A percentile compares a stretch with the other conserved stretches of the same genome.
Evolutionary conservation across 805 yeast species (phyloP).

Genomic region (Limtongia smithiae): DNA sequence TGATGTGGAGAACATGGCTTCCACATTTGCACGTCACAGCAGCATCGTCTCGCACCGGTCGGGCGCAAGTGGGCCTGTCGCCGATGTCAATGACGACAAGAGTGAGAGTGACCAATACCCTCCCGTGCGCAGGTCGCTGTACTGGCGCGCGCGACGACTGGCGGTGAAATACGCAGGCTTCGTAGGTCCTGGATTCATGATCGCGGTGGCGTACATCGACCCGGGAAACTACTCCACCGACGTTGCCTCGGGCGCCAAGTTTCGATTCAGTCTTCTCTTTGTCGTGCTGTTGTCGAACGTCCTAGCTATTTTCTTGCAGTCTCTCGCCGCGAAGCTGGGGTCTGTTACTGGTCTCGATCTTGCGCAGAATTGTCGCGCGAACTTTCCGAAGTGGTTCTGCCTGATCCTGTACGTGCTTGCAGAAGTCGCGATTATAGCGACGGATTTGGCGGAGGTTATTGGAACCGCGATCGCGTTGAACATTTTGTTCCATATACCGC

Average conservation of each 20-base stretch:
- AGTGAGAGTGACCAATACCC: too few relatives aligned
- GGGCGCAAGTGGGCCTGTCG: too few relatives aligned
- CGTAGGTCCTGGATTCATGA: slow-evolving; percentile 92
- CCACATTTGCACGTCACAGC: too few relatives aligned
- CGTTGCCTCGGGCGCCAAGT: slow-evolving; percentile 85
- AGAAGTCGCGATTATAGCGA: slow-evolving; percentile 90
- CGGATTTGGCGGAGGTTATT: slow-evolving; percentile 94
- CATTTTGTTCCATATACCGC: slow-evolving; percentile 73
- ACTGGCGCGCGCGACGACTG: too few relatives aligned
- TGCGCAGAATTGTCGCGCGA: slow-evolving; percentile 79
- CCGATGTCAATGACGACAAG: too few relatives aligned
- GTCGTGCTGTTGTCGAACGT: slow-evolving; percentile 75
- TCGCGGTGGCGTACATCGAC: slow-evolving; percentile 92
- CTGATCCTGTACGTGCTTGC: slow-evolving; percentile 66
- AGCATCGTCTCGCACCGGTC: too few relatives aligned
- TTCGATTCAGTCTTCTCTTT: slow-evolving; percentile 73
- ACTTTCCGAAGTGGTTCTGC: slow-evolving; percentile 56
- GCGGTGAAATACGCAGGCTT: slow-evolving; percentile 52
- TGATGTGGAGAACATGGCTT: too few relatives aligned
- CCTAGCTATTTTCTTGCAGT: slow-evolving; percentile 83
- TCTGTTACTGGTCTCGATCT: slow-evolving; percentile 91
- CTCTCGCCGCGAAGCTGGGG: slow-evolving; percentile 81
- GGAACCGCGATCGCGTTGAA: slow-evolving; percentile 96
- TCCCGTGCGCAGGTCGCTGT: too few relatives aligned
- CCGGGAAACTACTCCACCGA: slow-evolving; percentile 97